Evolutionary conservation across 345 rosid species (phyloP), one percentile per base, ranked within the genome.

Genomic region (Cardamine chenopodiifolia): DNA sequence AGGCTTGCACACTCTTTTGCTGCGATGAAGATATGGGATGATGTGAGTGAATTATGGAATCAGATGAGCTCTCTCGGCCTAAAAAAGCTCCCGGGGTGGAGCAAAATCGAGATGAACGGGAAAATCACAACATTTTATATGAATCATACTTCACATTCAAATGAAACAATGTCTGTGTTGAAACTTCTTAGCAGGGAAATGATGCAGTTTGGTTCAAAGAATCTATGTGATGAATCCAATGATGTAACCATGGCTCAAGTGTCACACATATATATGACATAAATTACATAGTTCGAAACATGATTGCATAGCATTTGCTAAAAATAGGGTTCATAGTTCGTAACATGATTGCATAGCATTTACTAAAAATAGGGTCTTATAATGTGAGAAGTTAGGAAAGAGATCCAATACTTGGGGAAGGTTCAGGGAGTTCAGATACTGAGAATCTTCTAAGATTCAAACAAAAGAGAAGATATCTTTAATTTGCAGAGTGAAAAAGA

Each of bases 51-150:
- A 56, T 81, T 83, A 34, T 88, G 85, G 89, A 72, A 59, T 61
- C 70, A 71, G 68, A 83, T 86, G 89, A 85, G 81, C 73, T 82
- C 82, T 58, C 83, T 82, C 31, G 85, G 89, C 57, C 70, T 86
- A 56, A 86, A 68, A 79, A 88, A 86, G 76, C 80, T 82, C 64
- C 85, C 89, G 0, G 87, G 84, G 13, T 86, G 90, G 90, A 88
- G 90, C 71, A 82, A 72, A 57, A 82, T 88, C 62, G 89, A 85
- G 70, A 64, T 78, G 17, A 72, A 76, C 0, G 82, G 85, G 67
- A 58, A 26, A 59, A 73, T 67, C 71, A 78, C 82, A 42, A 85
- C 82, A 32, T 88, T 86, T 76, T 88, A 74, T 32, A 73, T 75
- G 50, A 82, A 85, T 54, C 83, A 86, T 44, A 66, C 78, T 8